Evolutionary conservation across 768 basidiomycete genomes (phyloP), one percentile per base, ranked within the genome.

Genomic region (Trametes villosa): DNA sequence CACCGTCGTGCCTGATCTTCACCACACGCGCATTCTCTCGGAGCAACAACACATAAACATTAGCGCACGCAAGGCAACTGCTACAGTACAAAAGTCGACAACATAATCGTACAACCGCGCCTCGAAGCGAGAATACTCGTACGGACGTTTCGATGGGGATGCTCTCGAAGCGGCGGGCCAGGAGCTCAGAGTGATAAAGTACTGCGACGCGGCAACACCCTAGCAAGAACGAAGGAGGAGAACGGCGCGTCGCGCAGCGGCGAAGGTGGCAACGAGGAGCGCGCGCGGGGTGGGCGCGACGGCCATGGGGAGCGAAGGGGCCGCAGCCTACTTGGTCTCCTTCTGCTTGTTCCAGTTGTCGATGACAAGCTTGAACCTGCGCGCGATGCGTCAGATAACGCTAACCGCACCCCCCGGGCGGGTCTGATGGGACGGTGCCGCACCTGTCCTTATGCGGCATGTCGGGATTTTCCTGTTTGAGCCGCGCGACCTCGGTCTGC

Each of bases 271-370:
- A 7, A 33, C 22, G 44, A 2, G 44, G 22, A 18, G 24, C 11
- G 22, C 13, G 8, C 11, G 22, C 12, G 44, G 44, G 22, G 24
- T 20, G 12, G 24, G 11, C 13, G n/a, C 1, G 36, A 11, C 9
- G 50, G 20, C 20, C 51, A 4, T 2, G 22, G 2, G 22, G 51
- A 31, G 44, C 13, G 34, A 26, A 22, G 29, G 34, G 47, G 36
- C 22, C 24, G 27, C 40, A 30, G 33, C 34, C 50, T 57, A 60
- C 67, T 89, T 88, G 58, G 31, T 46, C 72, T 88, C 86, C 68
- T 85, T 86, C 50, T 87, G 81, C 65, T 79, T 83, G 74, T 89
- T 90, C 90, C 90, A 92, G 77, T 91, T 91, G 46, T 83, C 64
- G 1, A 90, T 87, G 18, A 90, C 90, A 52, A 81, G 65, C 74